These are phyloP conservation scores for Carex parvula DNA, from an alignment of 176 grass and related monocot species.

Conservation along the genomic window DNA sequence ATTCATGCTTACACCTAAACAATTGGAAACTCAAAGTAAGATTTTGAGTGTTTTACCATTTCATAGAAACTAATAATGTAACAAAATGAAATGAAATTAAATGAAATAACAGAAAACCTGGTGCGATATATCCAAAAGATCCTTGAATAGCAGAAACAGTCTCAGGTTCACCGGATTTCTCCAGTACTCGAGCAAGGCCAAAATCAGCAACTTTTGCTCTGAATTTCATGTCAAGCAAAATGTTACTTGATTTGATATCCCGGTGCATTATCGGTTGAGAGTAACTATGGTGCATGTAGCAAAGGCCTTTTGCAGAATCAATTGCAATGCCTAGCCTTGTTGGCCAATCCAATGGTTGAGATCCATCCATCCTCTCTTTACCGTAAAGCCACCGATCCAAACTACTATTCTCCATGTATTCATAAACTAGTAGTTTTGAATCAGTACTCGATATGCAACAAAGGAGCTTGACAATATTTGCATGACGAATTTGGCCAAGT, in stretches of 20 bases:
- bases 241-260: constrained; percentile 58
- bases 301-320: constrained; percentile 38
- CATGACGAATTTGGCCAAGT: constrained; percentile 49
- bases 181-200: constrained; percentile 31
- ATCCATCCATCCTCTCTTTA: neutral
- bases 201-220: constrained; percentile 54
- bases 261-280: constrained; percentile 39
- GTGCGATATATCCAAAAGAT: constrained; percentile 63
- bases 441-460: constrained; percentile 44
- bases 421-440: constrained; percentile 54
- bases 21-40: neutral
- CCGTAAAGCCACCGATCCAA: constrained; percentile 47
- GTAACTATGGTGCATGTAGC: constrained; percentile 61
- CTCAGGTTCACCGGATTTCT: constrained; percentile 35
- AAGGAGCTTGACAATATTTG: constrained; percentile 57
- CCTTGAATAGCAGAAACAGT: constrained; percentile 30
- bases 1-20: neutral
- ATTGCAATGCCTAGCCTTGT: constrained; percentile 42
- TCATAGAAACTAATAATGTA: constrained; percentile 11
- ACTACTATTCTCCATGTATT: constrained; percentile 73
- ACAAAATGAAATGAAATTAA: no score
- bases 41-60: neutral
- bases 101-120: constrained; percentile 37
- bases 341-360: constrained; percentile 38
- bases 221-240: constrained; percentile 36